phyloP scores from a whole-genome alignment of 345 rosid species.

The Eucalyptus virginea region DNA sequence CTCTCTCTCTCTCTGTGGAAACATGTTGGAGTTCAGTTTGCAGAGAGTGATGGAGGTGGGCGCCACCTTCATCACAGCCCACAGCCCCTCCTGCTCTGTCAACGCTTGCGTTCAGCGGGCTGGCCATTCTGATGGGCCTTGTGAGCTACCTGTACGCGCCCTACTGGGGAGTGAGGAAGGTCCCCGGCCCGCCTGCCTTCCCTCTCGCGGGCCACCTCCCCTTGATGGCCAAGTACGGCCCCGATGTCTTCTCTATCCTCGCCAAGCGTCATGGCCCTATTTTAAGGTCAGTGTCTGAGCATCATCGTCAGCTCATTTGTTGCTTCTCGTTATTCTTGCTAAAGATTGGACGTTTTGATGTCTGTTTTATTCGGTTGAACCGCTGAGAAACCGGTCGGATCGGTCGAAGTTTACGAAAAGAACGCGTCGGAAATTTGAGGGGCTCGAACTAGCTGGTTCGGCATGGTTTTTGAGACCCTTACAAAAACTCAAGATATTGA shows the following conservation, averaged over 20 bases:
- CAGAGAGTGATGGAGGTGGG: not conserved
- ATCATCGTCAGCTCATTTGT: not conserved
- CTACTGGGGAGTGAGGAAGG: constrained; percentile 29
- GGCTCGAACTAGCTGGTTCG: not conserved
- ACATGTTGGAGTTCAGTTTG: not conserved
- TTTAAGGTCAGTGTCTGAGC: constrained; percentile 42
- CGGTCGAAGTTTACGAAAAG: not conserved
- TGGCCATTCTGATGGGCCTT: constrained; percentile 66
- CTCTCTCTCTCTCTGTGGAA: not conserved
- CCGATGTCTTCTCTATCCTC: constrained; percentile 66
- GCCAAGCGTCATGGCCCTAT: constrained; percentile 77
- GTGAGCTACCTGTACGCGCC: constrained; percentile 15
- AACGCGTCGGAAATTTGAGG: not conserved
- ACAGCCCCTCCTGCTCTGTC: not conserved
- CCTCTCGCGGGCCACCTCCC: constrained; percentile 79
- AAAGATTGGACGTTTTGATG: not conserved
- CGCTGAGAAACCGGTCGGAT: not conserved
- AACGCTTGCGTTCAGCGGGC: constrained; percentile 15
- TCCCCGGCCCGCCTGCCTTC: constrained; percentile 41
- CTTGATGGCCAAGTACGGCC: constrained; percentile 81
- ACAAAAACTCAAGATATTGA: not conserved
- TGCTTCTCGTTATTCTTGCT: not conserved
- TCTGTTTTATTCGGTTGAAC: not conserved
- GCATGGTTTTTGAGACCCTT: not conserved
- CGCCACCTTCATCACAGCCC: not conserved